Conservation (phyloP, 2,329 filamentous ascomycete genomes). For the Colletotrichum liaoningense region DNA sequence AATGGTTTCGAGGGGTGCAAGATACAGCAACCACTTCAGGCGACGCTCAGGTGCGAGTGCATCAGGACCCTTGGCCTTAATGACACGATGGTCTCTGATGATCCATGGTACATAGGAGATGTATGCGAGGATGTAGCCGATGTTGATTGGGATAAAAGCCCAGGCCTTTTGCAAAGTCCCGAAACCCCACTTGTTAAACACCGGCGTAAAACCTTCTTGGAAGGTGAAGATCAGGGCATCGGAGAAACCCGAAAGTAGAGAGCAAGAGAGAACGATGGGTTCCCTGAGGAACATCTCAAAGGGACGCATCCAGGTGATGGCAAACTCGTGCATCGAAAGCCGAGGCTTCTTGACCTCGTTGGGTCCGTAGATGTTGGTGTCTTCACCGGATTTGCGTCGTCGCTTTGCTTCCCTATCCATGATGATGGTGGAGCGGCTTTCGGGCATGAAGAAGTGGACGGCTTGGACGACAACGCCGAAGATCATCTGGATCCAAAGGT, state of each 20-base stretch:
- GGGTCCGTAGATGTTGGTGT: slow-evolving; percentile 53
- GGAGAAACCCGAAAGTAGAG: slow-evolving; percentile 71
- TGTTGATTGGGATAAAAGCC: slow-evolving; percentile 40
- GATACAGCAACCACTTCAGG: slow-evolving; percentile 70
- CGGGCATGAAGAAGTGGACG: slow-evolving; percentile 64
- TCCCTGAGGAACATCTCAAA: slow-evolving; percentile 74
- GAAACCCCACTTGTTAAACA: slow-evolving; percentile 71
- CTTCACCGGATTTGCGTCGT: slow-evolving; percentile 59
- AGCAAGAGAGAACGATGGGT: slow-evolving; percentile 72
- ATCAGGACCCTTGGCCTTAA: slow-evolving; percentile 57
- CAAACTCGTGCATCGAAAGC: slow-evolving; percentile 54
- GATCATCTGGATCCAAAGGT: slow-evolving; percentile 72
- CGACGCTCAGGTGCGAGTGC: slow-evolving; percentile 63
- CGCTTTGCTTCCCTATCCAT: slow-evolving; percentile 69
- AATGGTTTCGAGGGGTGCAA: slow-evolving; percentile 68
- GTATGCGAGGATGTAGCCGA: slow-evolving; percentile 71
- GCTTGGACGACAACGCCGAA: slow-evolving; percentile 63
- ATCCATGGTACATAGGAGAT: slow-evolving; percentile 67
- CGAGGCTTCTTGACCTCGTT: slow-evolving; percentile 58
- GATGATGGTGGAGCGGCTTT: slow-evolving; percentile 68
- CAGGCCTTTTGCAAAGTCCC: slow-evolving; percentile 43
- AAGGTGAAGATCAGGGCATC: slow-evolving; percentile 77
- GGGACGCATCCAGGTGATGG: slow-evolving; percentile 67
- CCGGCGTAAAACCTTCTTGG: slow-evolving; percentile 69
- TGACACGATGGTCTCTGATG: slow-evolving; percentile 42